phyloP scores from a whole-genome alignment of 371 early-diverging fungal genomes.

The Syncephalis plumigaleata region DNA sequence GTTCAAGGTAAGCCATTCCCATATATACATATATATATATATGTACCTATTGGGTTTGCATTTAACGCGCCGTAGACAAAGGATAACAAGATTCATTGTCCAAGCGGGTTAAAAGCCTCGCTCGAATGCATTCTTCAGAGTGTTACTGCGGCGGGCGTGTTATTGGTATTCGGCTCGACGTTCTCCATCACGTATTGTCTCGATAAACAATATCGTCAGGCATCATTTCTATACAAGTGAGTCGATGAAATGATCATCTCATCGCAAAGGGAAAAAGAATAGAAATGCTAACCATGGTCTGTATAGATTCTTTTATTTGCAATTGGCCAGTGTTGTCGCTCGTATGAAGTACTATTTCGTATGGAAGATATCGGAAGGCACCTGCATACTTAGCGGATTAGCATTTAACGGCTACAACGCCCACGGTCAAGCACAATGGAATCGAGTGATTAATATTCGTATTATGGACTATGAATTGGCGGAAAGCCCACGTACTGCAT shows the following conservation, averaged over 20 bases:
- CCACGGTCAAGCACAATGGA: conserved; percentile 23
- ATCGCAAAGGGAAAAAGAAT: too few relatives aligned
- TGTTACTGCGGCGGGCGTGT: not conserved
- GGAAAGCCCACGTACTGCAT: conserved; percentile 39
- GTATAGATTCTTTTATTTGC: conserved; percentile 34
- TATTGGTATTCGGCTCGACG: not conserved
- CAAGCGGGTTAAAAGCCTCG: not conserved
- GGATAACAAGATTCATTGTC: not conserved
- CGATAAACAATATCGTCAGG: not conserved
- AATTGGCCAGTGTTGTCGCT: conserved; percentile 37
- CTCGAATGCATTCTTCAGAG: not conserved
- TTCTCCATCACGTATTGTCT: not conserved
- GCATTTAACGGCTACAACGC: conserved; percentile 59
- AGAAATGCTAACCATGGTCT: too few relatives aligned
- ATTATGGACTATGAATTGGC: conserved; percentile 51
- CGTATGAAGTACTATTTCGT: conserved; percentile 72
- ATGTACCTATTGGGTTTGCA: not conserved
- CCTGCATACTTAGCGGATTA: conserved; percentile 65
- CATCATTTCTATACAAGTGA: not conserved
- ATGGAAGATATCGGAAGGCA: conserved; percentile 78
- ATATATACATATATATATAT: not conserved
- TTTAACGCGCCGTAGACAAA: not conserved
- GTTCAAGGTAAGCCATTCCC: conserved; percentile 11
- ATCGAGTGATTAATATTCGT: conserved; percentile 49
- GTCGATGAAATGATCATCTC: not conserved